These are phyloP conservation scores for Bolboschoenus planiculmis DNA, from an alignment of 176 grass and related monocot genomes.

Conservation along the genomic window DNA sequence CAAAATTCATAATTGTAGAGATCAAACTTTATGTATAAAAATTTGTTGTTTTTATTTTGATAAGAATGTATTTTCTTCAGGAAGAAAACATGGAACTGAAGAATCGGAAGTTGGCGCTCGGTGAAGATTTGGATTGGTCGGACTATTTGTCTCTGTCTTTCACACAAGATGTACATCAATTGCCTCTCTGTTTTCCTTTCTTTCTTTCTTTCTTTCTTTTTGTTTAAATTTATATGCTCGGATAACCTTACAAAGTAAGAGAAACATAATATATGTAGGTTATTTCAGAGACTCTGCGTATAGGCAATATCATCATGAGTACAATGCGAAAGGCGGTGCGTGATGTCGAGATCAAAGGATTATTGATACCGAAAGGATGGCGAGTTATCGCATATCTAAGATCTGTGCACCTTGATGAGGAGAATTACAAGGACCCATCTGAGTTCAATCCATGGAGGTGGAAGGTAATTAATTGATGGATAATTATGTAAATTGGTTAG, in stretches of 20 bases:
- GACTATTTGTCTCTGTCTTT: conserved; percentile 95
- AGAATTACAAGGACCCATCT: conserved; percentile 56
- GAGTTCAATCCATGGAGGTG: conserved; percentile 96
- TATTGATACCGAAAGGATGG: conserved; percentile 94
- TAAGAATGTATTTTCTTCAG: conserved; percentile 20
- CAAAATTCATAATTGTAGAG: neutral
- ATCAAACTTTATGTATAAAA: neutral
- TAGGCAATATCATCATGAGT: conserved; percentile 85
- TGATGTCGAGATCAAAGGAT: conserved; percentile 78
- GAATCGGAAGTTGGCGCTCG: conserved; percentile 32
- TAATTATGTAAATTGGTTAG: conserved; percentile 5
- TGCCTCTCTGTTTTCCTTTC: neutral
- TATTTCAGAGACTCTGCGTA: conserved; percentile 61
- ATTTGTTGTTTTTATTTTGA: neutral
- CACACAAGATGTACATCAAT: conserved; percentile 62
- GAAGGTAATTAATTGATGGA: conserved; percentile 64
- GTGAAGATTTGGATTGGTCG: conserved; percentile 56
- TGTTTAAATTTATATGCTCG: neutral
- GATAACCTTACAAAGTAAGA: neutral
- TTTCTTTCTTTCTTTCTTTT: neutral
- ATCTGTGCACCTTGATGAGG: conserved; percentile 73
- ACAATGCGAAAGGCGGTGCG: conserved; percentile 81
- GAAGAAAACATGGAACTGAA: conserved; percentile 86
- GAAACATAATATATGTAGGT: neutral
- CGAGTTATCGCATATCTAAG: conserved; percentile 77